A percentile compares a stretch with the other conserved stretches of the same genome.
These are phyloP conservation scores for Teratosphaeria destructans DNA, from an alignment of 2,329 filamentous ascomycete species.

Conservation along the genomic window DNA sequence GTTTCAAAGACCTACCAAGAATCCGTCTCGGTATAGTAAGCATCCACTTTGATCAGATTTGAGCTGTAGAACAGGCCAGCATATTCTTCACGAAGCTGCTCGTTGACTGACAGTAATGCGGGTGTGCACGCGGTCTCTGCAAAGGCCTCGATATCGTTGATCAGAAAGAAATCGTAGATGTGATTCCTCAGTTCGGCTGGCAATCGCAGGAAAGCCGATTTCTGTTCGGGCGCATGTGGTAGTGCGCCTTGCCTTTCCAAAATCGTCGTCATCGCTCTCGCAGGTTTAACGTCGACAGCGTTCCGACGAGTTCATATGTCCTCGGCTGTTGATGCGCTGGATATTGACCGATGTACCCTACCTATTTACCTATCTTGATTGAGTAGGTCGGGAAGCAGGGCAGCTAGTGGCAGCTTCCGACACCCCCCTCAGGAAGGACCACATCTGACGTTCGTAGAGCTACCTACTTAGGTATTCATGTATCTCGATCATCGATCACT, in stretches of 20 bases:
- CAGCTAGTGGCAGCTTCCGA: neutral
- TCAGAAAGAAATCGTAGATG: neutral
- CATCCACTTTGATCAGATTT: constrained; percentile 5
- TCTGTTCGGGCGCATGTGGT: neutral
- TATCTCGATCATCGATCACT: too few relatives aligned
- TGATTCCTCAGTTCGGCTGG: constrained; percentile 3
- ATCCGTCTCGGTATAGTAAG: constrained; percentile 9
- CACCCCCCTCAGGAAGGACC: too few relatives aligned
- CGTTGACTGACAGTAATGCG: neutral
- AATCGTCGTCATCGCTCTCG: neutral
- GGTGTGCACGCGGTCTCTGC: constrained; percentile 2
- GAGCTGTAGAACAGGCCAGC: constrained; percentile 7
- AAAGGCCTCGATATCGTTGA: constrained; percentile 2
- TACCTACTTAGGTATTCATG: too few relatives aligned
- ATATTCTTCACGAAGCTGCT: constrained; percentile 6
- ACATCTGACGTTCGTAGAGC: too few relatives aligned
- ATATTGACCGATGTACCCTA: neutral
- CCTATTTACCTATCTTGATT: neutral
- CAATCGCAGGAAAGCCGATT: constrained; percentile 1
- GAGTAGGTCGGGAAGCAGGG: neutral
- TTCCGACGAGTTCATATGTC: neutral
- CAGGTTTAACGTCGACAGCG: neutral
- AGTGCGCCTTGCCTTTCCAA: neutral
- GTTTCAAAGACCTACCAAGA: neutral
- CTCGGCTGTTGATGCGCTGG: neutral